phyloP scores from a whole-genome alignment of 805 yeast species.

The Wickerhamomyces ciferrii region DNA sequence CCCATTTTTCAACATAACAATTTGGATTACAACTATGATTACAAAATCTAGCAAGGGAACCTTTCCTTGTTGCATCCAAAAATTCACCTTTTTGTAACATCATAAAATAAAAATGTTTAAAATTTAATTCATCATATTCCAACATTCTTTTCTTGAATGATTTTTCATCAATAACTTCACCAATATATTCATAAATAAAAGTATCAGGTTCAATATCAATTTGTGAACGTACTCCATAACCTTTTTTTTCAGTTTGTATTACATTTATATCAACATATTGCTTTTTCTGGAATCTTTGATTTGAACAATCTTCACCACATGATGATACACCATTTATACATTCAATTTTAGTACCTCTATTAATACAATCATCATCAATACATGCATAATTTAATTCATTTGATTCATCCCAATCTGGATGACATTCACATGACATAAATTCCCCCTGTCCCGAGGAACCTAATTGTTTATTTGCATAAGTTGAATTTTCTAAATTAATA shows the following conservation, averaged over 20 bases:
- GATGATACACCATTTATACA: slow-evolving; percentile 64
- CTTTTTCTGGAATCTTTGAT: slow-evolving; percentile 80
- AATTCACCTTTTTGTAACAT: slow-evolving; percentile 90
- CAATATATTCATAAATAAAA: slow-evolving; percentile 90
- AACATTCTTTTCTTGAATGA: slow-evolving; percentile 72
- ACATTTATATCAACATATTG: slow-evolving; percentile 76
- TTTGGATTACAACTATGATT: slow-evolving; percentile 96
- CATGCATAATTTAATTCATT: slow-evolving; percentile 59
- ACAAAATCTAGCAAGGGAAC: slow-evolving; percentile 85
- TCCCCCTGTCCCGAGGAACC: slow-evolving; percentile 74
- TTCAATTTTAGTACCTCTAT: slow-evolving; percentile 87
- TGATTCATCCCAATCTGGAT: slow-evolving; percentile 42
- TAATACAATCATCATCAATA: slow-evolving; percentile 86
- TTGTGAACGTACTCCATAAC: slow-evolving; percentile 83
- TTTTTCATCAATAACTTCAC: slow-evolving; percentile 84
- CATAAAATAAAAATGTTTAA: slow-evolving; percentile 90
- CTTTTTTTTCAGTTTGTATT: slow-evolving; percentile 79
- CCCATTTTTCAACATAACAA: slow-evolving; percentile 96
- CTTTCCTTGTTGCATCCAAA: slow-evolving; percentile 90
- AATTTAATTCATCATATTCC: slow-evolving; percentile 61
- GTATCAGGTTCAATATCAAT: slow-evolving; percentile 48
- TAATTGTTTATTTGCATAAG: slow-evolving; percentile 53
- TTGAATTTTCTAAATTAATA: slow-evolving; percentile 48
- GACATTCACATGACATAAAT: slow-evolving; percentile 88
- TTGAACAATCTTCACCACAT: slow-evolving; percentile 78